Conservation (phyloP, 495 filamentous ascomycete species). For the Daldinia caldariorum region DNA sequence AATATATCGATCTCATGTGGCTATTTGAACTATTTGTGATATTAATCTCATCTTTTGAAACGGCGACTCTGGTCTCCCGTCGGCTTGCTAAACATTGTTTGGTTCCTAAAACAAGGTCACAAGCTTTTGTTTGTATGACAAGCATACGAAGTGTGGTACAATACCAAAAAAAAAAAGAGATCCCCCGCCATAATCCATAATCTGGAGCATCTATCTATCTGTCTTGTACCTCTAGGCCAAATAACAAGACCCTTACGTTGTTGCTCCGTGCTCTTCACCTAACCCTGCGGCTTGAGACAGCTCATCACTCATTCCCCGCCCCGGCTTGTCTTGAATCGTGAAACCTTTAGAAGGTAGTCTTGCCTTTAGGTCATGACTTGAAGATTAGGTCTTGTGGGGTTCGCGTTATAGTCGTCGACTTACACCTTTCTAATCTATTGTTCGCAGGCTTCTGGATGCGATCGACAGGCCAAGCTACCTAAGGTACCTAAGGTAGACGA, state of each 20-base stretch:
- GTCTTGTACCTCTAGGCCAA: conserved; percentile 22
- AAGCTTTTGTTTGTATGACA: conserved; percentile 42
- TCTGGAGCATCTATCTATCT: conserved; percentile 23
- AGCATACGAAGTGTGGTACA: conserved; percentile 14
- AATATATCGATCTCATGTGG: conserved; percentile 2
- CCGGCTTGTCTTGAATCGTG: conserved; percentile 26
- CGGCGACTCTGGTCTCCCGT: not conserved
- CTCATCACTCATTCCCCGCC: conserved; percentile 29
- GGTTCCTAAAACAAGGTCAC: conserved; percentile 25
- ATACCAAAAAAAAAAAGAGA: conserved; percentile 1
- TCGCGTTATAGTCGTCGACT: conserved; percentile 21
- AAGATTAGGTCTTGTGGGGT: conserved; percentile 29
- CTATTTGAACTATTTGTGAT: not conserved
- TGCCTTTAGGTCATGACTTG: conserved; percentile 29
- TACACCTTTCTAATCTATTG: conserved; percentile 26
- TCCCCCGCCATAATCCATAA: conserved; percentile 32
- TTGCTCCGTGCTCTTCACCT: conserved; percentile 34
- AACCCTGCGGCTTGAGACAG: conserved; percentile 38
- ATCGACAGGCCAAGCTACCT: not conserved
- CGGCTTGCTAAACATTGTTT: not conserved
- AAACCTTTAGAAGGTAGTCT: conserved; percentile 16
- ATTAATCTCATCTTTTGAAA: not conserved
- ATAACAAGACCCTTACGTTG: conserved; percentile 39
- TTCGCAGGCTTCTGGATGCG: conserved; percentile 18
- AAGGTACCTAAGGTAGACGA: too few species aligned